Base-by-base conservation (phyloP, 2,329 filamentous ascomycete species). In the Trichocomaceae sp. region DNA sequence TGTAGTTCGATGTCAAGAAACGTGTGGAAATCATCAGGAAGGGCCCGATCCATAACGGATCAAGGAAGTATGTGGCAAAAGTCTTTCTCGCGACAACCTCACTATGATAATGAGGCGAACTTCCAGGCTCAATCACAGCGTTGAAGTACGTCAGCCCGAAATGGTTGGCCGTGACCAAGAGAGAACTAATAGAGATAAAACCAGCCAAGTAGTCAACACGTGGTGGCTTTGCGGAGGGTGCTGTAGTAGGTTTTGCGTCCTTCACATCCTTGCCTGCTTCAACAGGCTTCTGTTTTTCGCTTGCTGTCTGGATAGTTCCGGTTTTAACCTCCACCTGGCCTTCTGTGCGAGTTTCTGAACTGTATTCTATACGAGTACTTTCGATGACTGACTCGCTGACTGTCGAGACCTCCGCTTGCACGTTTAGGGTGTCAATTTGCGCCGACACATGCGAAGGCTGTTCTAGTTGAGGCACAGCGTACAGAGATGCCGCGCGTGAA, bases 1-100 rank as follows among this genome's bases (percentile, higher is more conserved):
- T 66, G 50, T 75, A 78, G 39, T 67, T 67, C 1, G 69, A 63
- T 12, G 70, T 68, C 29, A 78, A 56, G 61, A 78, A 78, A 47
- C 75, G 72, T 39, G 73, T 74, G 0, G 76, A 76, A 7, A 73
- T 78, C 8, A 74, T 74, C 62, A 78, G 74, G 64, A 78, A 78
- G 22, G 75, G 72, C 19, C 75, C 75, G 12, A 78, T 72, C 72
- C 74, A 77, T 55, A 77, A 68, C 42, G 72, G 72, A 31, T 77
- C 75, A 35, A 77, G 67, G 10, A 77, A 60, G 57, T 73, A 77
- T 1, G 74, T 69, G 0, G 70, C 71, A 19, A 77, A 62, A 10
- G 73, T 72, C 57, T 71, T 72, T 31, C 71, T 68, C 2, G 72
- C 66, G 68, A 71, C 72, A 22, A 61, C 62, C 54, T 77, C 75